phyloP scores from a whole-genome alignment of 768 basidiomycete genomes.

The Solioccasus polychromus region DNA sequence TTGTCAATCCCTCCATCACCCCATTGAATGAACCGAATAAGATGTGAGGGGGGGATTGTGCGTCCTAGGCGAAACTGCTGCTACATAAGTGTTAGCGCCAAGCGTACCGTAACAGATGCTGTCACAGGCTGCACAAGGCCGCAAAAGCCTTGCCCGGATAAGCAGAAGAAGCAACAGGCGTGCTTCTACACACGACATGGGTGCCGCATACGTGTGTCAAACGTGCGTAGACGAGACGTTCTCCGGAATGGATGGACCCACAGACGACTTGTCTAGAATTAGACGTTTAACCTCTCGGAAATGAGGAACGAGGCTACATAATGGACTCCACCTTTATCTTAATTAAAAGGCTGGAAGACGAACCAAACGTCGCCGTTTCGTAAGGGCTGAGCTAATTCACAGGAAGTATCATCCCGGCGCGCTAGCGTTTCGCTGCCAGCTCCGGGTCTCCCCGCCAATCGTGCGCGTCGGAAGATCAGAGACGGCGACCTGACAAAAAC shows the following conservation, averaged over 20 bases:
- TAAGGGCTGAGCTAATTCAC: no score
- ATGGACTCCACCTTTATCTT: no score
- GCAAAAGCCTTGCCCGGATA: constrained; percentile 1
- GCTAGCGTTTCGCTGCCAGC: no score
- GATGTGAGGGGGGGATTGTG: not conserved
- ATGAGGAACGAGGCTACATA: no score
- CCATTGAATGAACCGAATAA: not conserved
- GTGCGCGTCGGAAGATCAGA: no score
- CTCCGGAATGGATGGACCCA: not conserved
- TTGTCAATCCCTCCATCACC: constrained; percentile 5
- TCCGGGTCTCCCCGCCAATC: no score
- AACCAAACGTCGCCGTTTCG: no score
- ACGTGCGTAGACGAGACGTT: not conserved
- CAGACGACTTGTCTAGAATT: no score
- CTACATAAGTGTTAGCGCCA: not conserved
- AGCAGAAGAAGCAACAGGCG: not conserved
- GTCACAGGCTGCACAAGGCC: not conserved
- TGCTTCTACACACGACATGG: not conserved
- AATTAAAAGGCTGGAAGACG: no score
- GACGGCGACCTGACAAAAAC: no score
- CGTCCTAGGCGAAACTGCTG: not conserved
- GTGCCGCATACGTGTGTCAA: not conserved
- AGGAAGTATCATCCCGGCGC: no score
- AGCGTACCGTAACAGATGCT: not conserved
- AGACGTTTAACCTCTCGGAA: no score